Percentiles rank a stretch among this genome's conserved stretches.
phyloP scores from a whole-genome alignment of 1,284 basidiomycete genomes.

The Flammula alnicola region DNA sequence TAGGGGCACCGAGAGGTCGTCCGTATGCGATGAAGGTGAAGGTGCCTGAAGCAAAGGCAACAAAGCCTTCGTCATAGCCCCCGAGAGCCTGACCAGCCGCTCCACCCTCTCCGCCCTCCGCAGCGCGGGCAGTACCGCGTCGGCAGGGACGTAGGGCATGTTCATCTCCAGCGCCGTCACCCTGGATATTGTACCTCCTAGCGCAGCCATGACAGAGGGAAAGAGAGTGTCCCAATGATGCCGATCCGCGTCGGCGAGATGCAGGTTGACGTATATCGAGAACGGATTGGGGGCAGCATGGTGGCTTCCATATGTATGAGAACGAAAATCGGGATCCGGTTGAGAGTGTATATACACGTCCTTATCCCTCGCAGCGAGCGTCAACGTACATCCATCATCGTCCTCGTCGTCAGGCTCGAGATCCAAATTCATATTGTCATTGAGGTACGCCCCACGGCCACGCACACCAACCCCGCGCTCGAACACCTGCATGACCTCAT shows the following conservation, averaged over 20 bases:
- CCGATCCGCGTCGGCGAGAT: neutral
- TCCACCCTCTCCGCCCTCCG: slow-evolving; percentile 8
- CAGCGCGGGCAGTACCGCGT: slow-evolving; percentile 7
- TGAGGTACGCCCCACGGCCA: neutral
- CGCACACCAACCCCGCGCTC: neutral
- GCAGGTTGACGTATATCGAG: slow-evolving; percentile 8
- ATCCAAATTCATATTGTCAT: neutral
- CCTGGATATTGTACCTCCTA: slow-evolving; percentile 1
- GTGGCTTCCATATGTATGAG: neutral
- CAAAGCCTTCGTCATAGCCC: slow-evolving; percentile 11
- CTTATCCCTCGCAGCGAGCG: slow-evolving; percentile 13
- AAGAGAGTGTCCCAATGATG: slow-evolving; percentile 7
- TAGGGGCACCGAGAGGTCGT: neutral
- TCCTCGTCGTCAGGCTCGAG: neutral
- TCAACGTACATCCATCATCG: neutral
- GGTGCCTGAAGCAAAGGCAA: slow-evolving; percentile 8
- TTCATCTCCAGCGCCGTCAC: slow-evolving; percentile 16
- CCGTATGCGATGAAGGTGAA: too few species aligned
- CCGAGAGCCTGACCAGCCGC: slow-evolving; percentile 11
- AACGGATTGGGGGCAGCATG: neutral
- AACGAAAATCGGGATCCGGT: slow-evolving; percentile 6
- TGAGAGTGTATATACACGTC: too few species aligned
- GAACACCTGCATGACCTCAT: slow-evolving; percentile 6
- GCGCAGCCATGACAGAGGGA: slow-evolving; percentile 1
- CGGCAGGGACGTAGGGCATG: slow-evolving; percentile 13